Conservation (phyloP, 257 asterid species). For the Gentiana dahurica region DNA sequence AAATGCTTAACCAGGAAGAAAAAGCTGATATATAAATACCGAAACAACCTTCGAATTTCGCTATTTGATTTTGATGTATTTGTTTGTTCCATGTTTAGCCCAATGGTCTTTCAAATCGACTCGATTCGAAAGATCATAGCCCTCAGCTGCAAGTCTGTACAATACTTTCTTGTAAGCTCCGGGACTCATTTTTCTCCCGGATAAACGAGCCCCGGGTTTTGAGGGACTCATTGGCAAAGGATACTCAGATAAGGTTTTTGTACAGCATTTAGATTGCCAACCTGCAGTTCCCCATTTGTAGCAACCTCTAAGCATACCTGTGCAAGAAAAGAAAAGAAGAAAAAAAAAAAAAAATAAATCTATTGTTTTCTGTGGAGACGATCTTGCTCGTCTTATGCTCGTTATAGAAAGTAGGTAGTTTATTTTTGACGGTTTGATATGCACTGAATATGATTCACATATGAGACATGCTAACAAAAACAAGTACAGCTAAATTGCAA, state of each 20-base stretch:
- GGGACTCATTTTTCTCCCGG: slow-evolving; percentile 29
- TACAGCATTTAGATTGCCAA: slow-evolving; percentile 37
- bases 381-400: too few relatives aligned
- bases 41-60: background rate
- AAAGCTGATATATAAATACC: too few relatives aligned
- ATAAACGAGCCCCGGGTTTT: slow-evolving; percentile 21
- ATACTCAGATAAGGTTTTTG: slow-evolving; percentile 21
- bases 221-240: slow-evolving; percentile 29
- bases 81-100: slow-evolving; percentile 28
- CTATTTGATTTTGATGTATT: slow-evolving; percentile 23
- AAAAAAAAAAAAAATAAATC: too few relatives aligned
- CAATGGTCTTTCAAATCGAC: slow-evolving; percentile 32
- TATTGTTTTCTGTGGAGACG: too few relatives aligned
- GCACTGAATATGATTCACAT: too few relatives aligned
- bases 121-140: slow-evolving; percentile 27
- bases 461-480: too few relatives aligned
- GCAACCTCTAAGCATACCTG: slow-evolving; percentile 27
- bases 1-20: too few relatives aligned
- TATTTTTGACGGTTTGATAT: too few relatives aligned
- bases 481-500: too few relatives aligned
- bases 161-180: slow-evolving; percentile 30
- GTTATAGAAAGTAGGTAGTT: too few relatives aligned
- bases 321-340: slow-evolving; percentile 1
- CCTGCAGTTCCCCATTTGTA: slow-evolving; percentile 26
- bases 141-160: slow-evolving; percentile 22